Base-by-base conservation (phyloP, 1,139 yeast species). In the Taiozyma sp. region DNA sequence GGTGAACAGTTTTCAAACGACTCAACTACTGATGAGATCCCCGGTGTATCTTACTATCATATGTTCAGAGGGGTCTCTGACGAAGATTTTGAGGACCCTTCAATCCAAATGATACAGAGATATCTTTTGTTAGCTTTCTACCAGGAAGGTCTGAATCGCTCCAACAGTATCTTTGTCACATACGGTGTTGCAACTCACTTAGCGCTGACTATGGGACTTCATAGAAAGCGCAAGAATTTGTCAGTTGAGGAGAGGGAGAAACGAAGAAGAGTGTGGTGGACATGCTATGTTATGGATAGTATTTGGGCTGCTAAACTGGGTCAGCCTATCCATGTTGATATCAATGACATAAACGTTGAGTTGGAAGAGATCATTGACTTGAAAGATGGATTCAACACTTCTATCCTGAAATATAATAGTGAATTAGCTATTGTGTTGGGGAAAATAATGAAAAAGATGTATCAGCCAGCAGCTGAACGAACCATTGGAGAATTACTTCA, bases 221-320 rank as follows among this genome's bases (percentile, higher is more conserved):
- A 79, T 62, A 65, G 79, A 34, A 74, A 70, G 45, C 61, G 64
- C 27, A 62, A 62, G 6, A 55, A 52, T 49, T 56, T 48, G 8
- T 49, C 63, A 2, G 28, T 52, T 3, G 57, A 51, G n/a, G 66
- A 64, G 45, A 56, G 58, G 45, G 81, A 79, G 50, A 74, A 72
- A 52, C 62, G 73, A 13, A 75, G 78, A 58, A 66, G 81, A 42
- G 60, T 78, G 12, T 79, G 83, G 82, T 79, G 84, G 84, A 71
- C 82, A 5, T 72, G 76, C 5, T 78, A 75, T 58, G 72, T 77
- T 8, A 70, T 77, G 55, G 82, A 78, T 58, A 72, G 76, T 16
- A 69, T 75, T 13, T 79, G 82, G 76, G 73, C 80, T 4, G 72
- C 81, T 2, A 74, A 78, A 51, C 69, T 78, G 57, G 69, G 72